Evolutionary conservation across 495 filamentous ascomycete species (phyloP), one percentile per base, ranked within the genome.

Genomic region (Aspergillus bridgeri): DNA sequence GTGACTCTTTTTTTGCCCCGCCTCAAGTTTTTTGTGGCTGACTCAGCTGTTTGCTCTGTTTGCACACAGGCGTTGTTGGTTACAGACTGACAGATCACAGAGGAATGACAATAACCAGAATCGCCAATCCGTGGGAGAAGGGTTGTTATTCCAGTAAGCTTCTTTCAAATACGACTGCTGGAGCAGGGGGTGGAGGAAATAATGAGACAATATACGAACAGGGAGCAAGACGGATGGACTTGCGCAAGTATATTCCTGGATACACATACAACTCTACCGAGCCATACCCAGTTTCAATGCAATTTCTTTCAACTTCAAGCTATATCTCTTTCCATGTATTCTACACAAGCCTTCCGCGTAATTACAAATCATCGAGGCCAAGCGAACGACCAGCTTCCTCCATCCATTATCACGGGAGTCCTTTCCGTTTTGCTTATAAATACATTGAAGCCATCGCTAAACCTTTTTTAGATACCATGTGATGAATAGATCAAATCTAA

Each of bases 11-110:
- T 48, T 48, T 64, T 69, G 67, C 67, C 67, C 69, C 69, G 62
- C 67, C 58, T 52, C 25, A 38, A 25, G 46, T 59, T 60, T 63
- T 68, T 64, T 46, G 50, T 53, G 27, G 59, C 57, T 69, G 66
- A 69, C 54, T 65, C 64, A 65, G 42, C 55, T 51, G 60, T 71
- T 69, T 71, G 67, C 53, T 52, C 11, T 42, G 29, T 71, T 71
- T 69, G 67, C 56, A 60, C 25, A n/a, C n/a, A n/a, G n/a, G n/a
- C n/a, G n/a, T 42, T 15, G 3, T 25, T 25, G 20, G 5, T 49
- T 17, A 24, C 46, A 48, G 24, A 38, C 33, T 15, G 13, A 15
- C 33, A 13, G 33, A 15, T 15, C 17, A 9, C 33, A 2, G 33
- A 38, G 11, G 11, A 29, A 9, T 29, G 27, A 7, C 27, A 29